A percentile compares a stretch with the other conserved stretches of the same genome.
phyloP scores from a whole-genome alignment of 129 eudicot species.

The Chrysanthemum makinoi region DNA sequence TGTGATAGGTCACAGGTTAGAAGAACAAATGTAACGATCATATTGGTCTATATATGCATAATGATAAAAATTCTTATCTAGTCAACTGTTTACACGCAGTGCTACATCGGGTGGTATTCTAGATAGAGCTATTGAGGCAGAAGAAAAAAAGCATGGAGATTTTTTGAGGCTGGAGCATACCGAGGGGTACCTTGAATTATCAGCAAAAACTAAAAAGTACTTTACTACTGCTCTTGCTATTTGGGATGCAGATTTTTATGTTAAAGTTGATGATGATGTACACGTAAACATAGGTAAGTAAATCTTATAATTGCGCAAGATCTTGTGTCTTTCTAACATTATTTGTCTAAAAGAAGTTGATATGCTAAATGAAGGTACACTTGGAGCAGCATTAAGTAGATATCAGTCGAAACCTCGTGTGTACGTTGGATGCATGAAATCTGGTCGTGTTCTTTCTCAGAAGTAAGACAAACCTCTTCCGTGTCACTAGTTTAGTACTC shows the following conservation, averaged over 20 bases:
- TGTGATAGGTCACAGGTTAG: slow-evolving; percentile 97
- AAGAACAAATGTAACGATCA: not conserved
- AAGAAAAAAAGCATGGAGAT: slow-evolving; percentile 83
- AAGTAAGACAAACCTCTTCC: slow-evolving; percentile 45
- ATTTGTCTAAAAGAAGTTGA: not conserved
- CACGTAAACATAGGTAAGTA: slow-evolving; percentile 80
- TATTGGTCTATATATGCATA: not conserved
- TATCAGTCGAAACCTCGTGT: slow-evolving; percentile 65
- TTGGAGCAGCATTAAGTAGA: slow-evolving; percentile 71
- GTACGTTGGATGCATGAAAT: slow-evolving; percentile 95
- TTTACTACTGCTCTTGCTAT: slow-evolving; percentile 73
- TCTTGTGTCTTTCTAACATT: not conserved
- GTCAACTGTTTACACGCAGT: slow-evolving; percentile 35
- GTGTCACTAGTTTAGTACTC: slow-evolving; percentile 6
- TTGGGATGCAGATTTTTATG: slow-evolving; percentile 94
- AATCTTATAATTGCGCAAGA: not conserved
- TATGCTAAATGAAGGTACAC: slow-evolving; percentile 60
- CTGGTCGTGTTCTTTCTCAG: slow-evolving; percentile 88
- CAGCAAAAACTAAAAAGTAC: slow-evolving; percentile 79
- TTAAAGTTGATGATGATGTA: slow-evolving; percentile 91
- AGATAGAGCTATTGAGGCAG: slow-evolving; percentile 86
- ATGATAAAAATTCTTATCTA: not conserved
- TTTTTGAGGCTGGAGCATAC: slow-evolving; percentile 84
- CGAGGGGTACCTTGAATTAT: slow-evolving; percentile 88
- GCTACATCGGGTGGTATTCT: slow-evolving; percentile 85